Conservation (phyloP, 2,329 filamentous ascomycete species). For the Achaetomium macrosporum region DNA sequence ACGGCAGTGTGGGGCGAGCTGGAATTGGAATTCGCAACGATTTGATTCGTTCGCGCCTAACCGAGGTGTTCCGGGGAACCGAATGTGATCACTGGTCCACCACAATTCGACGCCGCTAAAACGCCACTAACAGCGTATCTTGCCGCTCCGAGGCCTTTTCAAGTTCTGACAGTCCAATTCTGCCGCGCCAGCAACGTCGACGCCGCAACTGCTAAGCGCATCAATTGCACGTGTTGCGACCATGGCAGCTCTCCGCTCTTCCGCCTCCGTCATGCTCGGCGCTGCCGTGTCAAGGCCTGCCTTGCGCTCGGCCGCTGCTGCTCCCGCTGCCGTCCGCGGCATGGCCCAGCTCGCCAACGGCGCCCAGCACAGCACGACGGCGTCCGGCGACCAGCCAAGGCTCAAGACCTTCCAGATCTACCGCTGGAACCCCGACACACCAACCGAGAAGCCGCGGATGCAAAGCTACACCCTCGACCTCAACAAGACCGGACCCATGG, state of each 20-base stretch:
- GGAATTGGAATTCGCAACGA: constrained; percentile 17
- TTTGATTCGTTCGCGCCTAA: constrained; percentile 18
- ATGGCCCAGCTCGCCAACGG: constrained; percentile 32
- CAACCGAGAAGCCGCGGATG: constrained; percentile 89
- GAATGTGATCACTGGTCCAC: constrained; percentile 13
- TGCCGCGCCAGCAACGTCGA: constrained; percentile 8
- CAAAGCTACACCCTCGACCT: constrained; percentile 91
- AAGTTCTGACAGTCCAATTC: not conserved
- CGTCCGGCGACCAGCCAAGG: constrained; percentile 56
- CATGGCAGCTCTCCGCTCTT: constrained; percentile 59
- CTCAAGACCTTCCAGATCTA: constrained; percentile 98
- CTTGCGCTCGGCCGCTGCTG: constrained; percentile 25
- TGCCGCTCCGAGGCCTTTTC: constrained; percentile 18
- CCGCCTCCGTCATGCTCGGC: constrained; percentile 47
- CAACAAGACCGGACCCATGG: constrained; percentile 99
- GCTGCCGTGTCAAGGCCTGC: constrained; percentile 40
- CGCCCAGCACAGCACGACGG: constrained; percentile 45
- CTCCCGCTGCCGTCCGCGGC: constrained; percentile 23
- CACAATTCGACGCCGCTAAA: constrained; percentile 13
- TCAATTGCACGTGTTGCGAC: constrained; percentile 24
- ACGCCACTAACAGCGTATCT: constrained; percentile 17
- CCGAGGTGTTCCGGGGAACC: constrained; percentile 23
- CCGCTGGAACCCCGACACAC: constrained; percentile 94
- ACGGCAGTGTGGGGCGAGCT: constrained; percentile 8
- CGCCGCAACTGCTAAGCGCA: constrained; percentile 9